Evolutionary conservation across 140 eudicot genomes (phyloP), one percentile per base, ranked within the genome.

Genomic region (Erigeron philadelphicus): DNA sequence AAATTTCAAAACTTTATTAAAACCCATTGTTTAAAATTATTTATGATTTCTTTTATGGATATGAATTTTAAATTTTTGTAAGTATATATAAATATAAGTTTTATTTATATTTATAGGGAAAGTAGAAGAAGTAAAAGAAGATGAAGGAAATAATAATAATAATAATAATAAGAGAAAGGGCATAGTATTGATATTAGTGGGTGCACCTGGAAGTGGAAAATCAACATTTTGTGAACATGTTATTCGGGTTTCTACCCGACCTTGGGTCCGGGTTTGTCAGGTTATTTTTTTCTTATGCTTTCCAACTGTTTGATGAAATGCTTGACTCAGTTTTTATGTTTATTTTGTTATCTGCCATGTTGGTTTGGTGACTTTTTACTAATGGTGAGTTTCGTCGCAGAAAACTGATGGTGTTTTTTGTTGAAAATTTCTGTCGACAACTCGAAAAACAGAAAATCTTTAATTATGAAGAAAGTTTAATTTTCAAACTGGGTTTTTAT

Each of bases 171-270:
- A 21, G 25, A 21, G 25, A 21, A 47, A 59, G 71, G 11, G 38
- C 38, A 43, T 88, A 19, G 70, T 82, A 71, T 83, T 89, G 65
- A 71, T 93, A 55, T 76, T 93, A 65, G 72, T 87, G 64, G 99
- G 99, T 43, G 84, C 92, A 50, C 99, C 99, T n/a, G 99, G 99
- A 25, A 93, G 99, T 78, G 99, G 99, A 6, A 93, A 93, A 79
- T 93, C 99, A 19, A 87, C 97, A 52, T 93, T 93, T 73, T 93
- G 95, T 55, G 95, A 87, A 11, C 80, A 78, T 52, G 93, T 93
- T 75, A 83, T 80, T 71, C 80, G 75, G 47, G 64, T 68, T 60
- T 84, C 95, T 4, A 42, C 83, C 72, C 88, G 95, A 16, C 88
- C 87, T 7, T 93, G 96, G 98, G 72, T 69, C 57, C 98, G 96